Base-by-base conservation (phyloP, 1,284 basidiomycete genomes). In the Cryptococcus amylolentus region DNA sequence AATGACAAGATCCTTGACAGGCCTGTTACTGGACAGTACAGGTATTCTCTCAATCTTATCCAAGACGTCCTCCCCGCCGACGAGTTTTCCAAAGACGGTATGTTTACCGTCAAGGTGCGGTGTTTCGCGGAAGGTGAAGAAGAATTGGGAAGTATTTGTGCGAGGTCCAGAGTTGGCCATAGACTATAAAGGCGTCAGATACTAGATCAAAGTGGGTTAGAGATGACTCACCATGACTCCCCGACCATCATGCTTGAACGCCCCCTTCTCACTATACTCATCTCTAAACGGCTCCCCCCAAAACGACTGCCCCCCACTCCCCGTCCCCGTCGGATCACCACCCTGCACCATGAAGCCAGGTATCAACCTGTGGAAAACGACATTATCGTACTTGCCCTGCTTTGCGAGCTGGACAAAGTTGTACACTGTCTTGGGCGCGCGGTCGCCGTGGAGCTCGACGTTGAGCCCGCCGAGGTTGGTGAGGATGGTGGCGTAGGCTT, bases 331-430 rank as follows among this genome's bases (percentile, higher is more conserved):
- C 2, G 94, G 94, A 75, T 98, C 94, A 46, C 94, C 95, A 1
- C 92, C 93, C 83, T 97, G 93, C 28, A 89, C 88, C 96, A 99
- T 98, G 73, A 99, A 99, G 0, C 91, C 94, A 5, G 93, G 93
- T 13, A 99, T 91, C 49, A 96, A 81, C 38, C 95, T 86, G 72
- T 99, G 95, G 76, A 98, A 99, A 35, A 71, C 60, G 16, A 72
- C 70, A 55, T 91, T 81, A 66, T 97, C 87, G 73, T 98, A 99
- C 66, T 93, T 91, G 3, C 93, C 92, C 38, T 86, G 80, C 63
- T 86, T 85, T 0, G 93, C 91, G 5, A 97, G 83, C 86, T 89
- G 89, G 18, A 98, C 79, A 77, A 98, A 98, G 77, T 98, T 98
- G 77, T 97, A 98, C 69, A 93, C 95, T 1, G 95, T 97, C 78